These are phyloP conservation scores for Emiliania huxleyi DNA, from an alignment of 78 protist genomes.

Conservation along the genomic window DNA sequence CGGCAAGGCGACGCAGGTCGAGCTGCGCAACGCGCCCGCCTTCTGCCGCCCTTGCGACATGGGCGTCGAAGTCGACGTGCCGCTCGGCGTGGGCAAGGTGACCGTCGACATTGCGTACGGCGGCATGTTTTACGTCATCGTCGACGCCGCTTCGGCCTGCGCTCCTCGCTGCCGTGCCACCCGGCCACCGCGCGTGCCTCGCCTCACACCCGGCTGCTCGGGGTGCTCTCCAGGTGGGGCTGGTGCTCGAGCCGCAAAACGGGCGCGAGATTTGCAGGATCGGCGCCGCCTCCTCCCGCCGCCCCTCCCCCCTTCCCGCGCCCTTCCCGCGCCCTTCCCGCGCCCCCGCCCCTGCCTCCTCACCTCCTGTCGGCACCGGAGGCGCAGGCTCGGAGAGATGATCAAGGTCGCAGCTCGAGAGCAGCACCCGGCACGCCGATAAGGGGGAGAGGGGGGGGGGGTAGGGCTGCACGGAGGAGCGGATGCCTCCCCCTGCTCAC, in stretches of 20 bases:
- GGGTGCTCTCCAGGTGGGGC: not conserved
- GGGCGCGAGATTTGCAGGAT: not conserved
- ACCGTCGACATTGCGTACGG: conserved; percentile 13
- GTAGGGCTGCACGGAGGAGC: no score
- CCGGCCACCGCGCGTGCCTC: no score
- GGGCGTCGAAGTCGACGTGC: not conserved
- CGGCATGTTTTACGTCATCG: conserved; percentile 40
- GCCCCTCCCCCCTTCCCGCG: no score
- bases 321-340: no score
- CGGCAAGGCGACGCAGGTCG: not conserved
- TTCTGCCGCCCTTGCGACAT: not conserved
- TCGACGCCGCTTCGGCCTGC: conserved; percentile 8
- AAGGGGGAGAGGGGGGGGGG: no score
- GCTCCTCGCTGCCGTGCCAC: no score
- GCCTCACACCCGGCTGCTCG: no score
- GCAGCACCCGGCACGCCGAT: no score
- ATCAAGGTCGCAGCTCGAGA: conserved; percentile 28
- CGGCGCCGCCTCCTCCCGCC: not conserved
- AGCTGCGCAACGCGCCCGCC: not conserved
- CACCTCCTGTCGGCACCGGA: not conserved
- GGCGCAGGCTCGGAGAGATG: not conserved
- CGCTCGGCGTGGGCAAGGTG: not conserved
- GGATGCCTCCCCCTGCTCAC: no score
- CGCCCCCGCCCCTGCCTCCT: no score
- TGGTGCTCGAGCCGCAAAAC: not conserved